phyloP scores from a whole-genome alignment of 345 rosid species.

The Acer yangbiense region DNA sequence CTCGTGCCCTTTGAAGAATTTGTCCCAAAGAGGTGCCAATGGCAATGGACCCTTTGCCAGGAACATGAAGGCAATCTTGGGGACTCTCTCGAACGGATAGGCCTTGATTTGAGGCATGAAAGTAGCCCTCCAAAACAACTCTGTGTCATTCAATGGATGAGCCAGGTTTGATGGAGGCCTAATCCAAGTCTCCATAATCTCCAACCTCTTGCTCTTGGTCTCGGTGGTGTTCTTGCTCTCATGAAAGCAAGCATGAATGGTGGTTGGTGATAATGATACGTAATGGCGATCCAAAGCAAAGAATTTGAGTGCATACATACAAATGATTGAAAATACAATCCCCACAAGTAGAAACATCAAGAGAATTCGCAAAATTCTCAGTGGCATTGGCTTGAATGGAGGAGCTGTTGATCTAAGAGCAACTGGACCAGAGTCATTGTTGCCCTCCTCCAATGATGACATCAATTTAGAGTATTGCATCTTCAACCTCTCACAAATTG shows the following conservation, averaged over 20 bases:
- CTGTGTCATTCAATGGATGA: constrained; percentile 75
- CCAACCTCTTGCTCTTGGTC: constrained; percentile 8
- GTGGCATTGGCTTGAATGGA: constrained; percentile 24
- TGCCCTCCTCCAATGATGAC: constrained; percentile 54
- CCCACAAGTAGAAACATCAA: constrained; percentile 48
- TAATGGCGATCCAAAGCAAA: constrained; percentile 31
- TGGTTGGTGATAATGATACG: constrained; percentile 32
- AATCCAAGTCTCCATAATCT: constrained; percentile 42
- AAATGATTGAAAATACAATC: constrained; percentile 51
- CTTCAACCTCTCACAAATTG: constrained; percentile 3
- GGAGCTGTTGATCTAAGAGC: too few species aligned
- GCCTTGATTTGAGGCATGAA: constrained; percentile 51
- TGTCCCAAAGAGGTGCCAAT: constrained; percentile 89
- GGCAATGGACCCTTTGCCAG: constrained; percentile 87
- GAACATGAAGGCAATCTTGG: constrained; percentile 95
- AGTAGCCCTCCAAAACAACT: constrained; percentile 88
- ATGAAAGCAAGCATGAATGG: constrained; percentile 33
- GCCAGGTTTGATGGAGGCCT: constrained; percentile 54
- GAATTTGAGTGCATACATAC: constrained; percentile 48
- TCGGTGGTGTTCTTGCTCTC: constrained; percentile 24
- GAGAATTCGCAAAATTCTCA: constrained; percentile 44
- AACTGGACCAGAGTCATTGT: constrained; percentile 35
- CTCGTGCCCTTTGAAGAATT: constrained; percentile 70
- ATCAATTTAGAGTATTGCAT: constrained; percentile 28
- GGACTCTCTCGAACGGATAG: constrained; percentile 71